Conservation (phyloP, 768 basidiomycete species). For the Lyophyllum shimeji region DNA sequence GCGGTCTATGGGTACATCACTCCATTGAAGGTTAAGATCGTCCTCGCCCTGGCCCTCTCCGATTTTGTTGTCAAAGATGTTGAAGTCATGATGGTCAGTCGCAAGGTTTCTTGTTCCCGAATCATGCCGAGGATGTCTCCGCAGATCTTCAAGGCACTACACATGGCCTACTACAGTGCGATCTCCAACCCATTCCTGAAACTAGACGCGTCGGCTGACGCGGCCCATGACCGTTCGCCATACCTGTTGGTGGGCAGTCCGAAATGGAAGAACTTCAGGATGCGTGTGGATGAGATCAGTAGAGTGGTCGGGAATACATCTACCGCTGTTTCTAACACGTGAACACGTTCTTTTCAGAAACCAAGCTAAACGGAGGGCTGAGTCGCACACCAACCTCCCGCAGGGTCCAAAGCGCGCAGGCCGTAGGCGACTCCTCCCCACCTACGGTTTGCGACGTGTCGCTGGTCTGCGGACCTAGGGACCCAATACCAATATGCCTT, state of each 20-base stretch:
- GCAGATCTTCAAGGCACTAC: conserved; percentile 86
- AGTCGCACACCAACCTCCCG: not conserved
- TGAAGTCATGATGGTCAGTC: conserved; percentile 71
- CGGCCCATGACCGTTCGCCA: conserved; percentile 48
- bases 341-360: not conserved
- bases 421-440: conserved; percentile 12
- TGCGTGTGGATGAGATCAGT: conserved; percentile 74
- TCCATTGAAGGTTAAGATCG: conserved; percentile 84
- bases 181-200: conserved; percentile 86
- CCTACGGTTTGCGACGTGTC: conserved; percentile 19
- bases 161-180: conserved; percentile 83
- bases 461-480: conserved; percentile 30
- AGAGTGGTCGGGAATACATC: conserved; percentile 50
- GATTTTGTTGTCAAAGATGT: conserved; percentile 81
- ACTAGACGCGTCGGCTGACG: conserved; percentile 51
- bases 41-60: conserved; percentile 75
- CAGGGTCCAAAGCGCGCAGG: conserved; percentile 25
- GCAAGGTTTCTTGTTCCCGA: not conserved
- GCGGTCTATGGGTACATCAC: conserved; percentile 93
- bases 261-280: conserved; percentile 70
- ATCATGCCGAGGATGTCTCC: not conserved
- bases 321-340: conserved; percentile 22
- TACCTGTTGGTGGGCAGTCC: conserved; percentile 59
- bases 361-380: not conserved
- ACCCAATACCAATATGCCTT: conserved; percentile 67